Evolutionary conservation across 352 stramenopile genomes (phyloP).

Genomic region (Plasmopara viticola): DNA sequence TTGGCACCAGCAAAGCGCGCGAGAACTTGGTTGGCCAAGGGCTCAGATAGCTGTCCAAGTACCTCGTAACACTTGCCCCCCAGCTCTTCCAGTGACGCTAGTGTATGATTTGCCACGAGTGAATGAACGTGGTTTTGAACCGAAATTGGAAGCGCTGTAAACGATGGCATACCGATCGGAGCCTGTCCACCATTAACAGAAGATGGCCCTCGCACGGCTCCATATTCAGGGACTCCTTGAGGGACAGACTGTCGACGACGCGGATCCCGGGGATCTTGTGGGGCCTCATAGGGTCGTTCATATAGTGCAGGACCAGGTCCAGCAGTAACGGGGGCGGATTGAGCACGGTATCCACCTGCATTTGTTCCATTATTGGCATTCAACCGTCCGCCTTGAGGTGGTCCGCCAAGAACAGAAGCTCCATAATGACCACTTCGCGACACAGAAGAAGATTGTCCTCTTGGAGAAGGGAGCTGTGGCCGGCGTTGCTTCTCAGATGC

Average conservation of each 20-base stretch:
- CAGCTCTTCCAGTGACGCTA: constrained; percentile 66
- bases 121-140: constrained; percentile 64
- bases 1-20: constrained; percentile 69
- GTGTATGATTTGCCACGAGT: constrained; percentile 45
- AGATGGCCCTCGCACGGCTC: constrained; percentile 11
- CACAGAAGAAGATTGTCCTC: constrained; percentile 9
- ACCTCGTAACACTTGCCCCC: constrained; percentile 80
- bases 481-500: constrained; percentile 31
- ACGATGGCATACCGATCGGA: constrained; percentile 26
- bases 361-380: constrained; percentile 12
- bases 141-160: constrained; percentile 39
- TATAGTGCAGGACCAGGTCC: constrained; percentile 21
- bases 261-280: constrained; percentile 9
- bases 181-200: constrained; percentile 7
- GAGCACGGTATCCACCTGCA: constrained; percentile 7
- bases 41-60: constrained; percentile 65
- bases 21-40: constrained; percentile 68
- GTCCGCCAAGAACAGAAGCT: constrained; percentile 27
- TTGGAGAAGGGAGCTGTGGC: constrained; percentile 22
- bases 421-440: constrained; percentile 11
- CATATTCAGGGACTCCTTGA: constrained; percentile 17
- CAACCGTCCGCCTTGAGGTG: constrained; percentile 23
- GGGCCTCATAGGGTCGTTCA: constrained; percentile 28
- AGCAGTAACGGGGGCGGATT: constrained; percentile 12
- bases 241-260: constrained; percentile 20